These are phyloP conservation scores for Coccomyxa sp. DNA, from an alignment of 139 green algal species.

Conservation along the genomic window DNA sequence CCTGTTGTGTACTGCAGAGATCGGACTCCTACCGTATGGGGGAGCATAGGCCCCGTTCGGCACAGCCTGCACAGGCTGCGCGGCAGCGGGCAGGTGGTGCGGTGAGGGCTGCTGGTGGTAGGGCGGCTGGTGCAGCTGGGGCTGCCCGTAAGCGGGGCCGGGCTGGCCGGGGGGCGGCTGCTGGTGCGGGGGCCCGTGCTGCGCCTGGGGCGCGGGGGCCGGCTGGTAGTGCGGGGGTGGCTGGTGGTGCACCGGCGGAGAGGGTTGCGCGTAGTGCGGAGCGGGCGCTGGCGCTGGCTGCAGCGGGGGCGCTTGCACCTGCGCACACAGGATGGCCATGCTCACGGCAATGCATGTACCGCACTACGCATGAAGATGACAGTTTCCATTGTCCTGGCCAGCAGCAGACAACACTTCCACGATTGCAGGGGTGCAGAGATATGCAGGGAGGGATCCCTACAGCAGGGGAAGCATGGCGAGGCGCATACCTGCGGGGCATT, in stretches of 20 bases:
- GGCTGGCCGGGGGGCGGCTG: slow-evolving; percentile 11
- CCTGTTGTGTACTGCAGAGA: too few species aligned
- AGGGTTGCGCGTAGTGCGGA: neutral
- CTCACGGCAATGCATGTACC: too few species aligned
- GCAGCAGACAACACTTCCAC: too few species aligned
- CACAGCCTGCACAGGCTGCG: neutral
- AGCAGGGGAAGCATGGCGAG: neutral
- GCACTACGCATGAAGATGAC: too few species aligned
- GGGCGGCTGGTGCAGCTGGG: slow-evolving; percentile 5
- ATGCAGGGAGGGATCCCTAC: too few species aligned
- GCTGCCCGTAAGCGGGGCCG: neutral
- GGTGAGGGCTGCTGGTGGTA: neutral
- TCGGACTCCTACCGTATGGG: neutral
- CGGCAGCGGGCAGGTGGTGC: neutral
- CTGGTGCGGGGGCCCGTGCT: slow-evolving; percentile 22
- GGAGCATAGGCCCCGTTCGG: neutral
- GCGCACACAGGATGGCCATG: too few species aligned
- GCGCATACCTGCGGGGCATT: slow-evolving; percentile 17
- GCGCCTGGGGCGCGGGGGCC: slow-evolving; percentile 19
- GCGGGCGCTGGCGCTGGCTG: slow-evolving; percentile 3
- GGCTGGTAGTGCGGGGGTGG: slow-evolving; percentile 14
- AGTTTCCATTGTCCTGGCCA: too few species aligned
- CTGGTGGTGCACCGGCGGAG: slow-evolving; percentile 5
- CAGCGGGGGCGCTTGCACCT: slow-evolving; percentile 22
- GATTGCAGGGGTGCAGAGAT: too few species aligned